A percentile compares a stretch with the other conserved stretches of the same genome.
Evolutionary conservation across 164 flowering plant genomes (phyloP).

Genomic region (Malania oleifera): DNA sequence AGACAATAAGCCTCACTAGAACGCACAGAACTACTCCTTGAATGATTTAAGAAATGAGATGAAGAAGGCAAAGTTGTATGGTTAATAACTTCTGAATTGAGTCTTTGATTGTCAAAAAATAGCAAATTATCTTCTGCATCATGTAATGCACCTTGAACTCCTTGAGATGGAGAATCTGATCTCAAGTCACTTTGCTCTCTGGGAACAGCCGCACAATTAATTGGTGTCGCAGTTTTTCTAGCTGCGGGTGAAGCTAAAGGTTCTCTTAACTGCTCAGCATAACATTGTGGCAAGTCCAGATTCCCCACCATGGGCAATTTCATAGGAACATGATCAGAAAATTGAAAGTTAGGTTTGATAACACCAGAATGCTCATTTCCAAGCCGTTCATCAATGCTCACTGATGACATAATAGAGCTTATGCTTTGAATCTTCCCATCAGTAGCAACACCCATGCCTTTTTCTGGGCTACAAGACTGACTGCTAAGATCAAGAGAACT

Average conservation of each 20-base stretch:
- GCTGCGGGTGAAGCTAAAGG: constrained; percentile 13
- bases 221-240: constrained; percentile 9
- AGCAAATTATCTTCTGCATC: constrained; percentile 43
- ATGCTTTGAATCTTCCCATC: constrained; percentile 22
- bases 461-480: constrained; percentile 16
- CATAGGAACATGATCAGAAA: constrained; percentile 12
- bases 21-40: constrained; percentile 17
- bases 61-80: constrained; percentile 10
- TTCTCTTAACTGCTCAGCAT: constrained; percentile 22
- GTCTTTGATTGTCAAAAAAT: constrained; percentile 44
- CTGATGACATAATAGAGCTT: constrained; percentile 25
- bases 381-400: constrained; percentile 21
- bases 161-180: constrained; percentile 17
- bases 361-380: constrained; percentile 20
- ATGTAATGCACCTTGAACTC: constrained; percentile 7
- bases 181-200: constrained; percentile 21
- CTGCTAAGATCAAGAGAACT: constrained; percentile 9
- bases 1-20: constrained; percentile 17
- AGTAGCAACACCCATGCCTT: constrained; percentile 7
- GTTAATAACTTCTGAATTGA: constrained; percentile 39
- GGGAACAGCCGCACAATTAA: constrained; percentile 9
- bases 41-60: constrained; percentile 20
- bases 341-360: constrained; percentile 11
- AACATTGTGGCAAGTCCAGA: constrained; percentile 17
- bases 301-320: constrained; percentile 9